phyloP scores from a whole-genome alignment of 768 basidiomycete genomes.

The Calvatia gigantea region DNA sequence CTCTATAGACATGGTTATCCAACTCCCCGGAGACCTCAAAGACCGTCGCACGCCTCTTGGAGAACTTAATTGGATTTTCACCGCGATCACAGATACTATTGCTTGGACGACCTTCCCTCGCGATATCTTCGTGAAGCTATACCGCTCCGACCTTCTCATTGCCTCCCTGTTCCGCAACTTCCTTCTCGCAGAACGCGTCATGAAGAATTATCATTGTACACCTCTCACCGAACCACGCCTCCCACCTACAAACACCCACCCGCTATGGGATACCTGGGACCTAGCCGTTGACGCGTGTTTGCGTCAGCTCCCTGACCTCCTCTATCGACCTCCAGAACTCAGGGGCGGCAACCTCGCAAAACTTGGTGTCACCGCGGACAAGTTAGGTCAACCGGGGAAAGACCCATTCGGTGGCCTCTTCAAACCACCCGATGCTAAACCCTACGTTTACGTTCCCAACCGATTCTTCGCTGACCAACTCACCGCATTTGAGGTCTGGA shows the following conservation, averaged over 20 bases:
- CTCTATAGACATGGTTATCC: slow-evolving; percentile 87
- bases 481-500: slow-evolving; percentile 98
- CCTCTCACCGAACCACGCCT: slow-evolving; percentile 91
- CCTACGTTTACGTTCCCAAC: slow-evolving; percentile 78
- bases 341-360: slow-evolving; percentile 17
- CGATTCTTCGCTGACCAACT: slow-evolving; percentile 95
- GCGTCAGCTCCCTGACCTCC: slow-evolving; percentile 85
- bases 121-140: slow-evolving; percentile 90
- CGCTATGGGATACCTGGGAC: slow-evolving; percentile 97
- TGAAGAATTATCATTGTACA: slow-evolving; percentile 97
- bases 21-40: slow-evolving; percentile 94
- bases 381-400: slow-evolving; percentile 30
- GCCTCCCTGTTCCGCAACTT: slow-evolving; percentile 97
- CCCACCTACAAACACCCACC: slow-evolving; percentile 95
- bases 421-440: slow-evolving; percentile 34
- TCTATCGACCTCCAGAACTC: slow-evolving; percentile 25
- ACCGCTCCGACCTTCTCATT: slow-evolving; percentile 92
- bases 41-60: slow-evolving; percentile 95
- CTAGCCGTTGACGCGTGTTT: slow-evolving; percentile 93
- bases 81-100: slow-evolving; percentile 97
- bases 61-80: slow-evolving; percentile 99
- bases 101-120: slow-evolving; percentile 97
- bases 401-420: slow-evolving; percentile 21
- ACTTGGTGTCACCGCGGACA: slow-evolving; percentile 34
- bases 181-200: slow-evolving; percentile 93